Evolutionary conservation across 768 basidiomycete species (phyloP), one percentile per base, ranked within the genome.

Genomic region (Phanerodontia chrysosporium): DNA sequence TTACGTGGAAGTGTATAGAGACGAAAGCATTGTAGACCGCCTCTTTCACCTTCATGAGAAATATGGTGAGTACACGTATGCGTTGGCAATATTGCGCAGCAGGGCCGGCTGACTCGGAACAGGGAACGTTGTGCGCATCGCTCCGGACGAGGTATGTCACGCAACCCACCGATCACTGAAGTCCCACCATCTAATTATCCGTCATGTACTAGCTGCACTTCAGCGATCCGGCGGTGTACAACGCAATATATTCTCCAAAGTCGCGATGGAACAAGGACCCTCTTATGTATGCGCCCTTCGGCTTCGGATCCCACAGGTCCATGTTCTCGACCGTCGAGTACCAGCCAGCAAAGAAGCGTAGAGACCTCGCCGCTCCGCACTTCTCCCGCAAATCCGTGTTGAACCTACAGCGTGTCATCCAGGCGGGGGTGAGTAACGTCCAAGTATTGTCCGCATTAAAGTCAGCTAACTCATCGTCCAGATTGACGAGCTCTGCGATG

Each of bases 381-480:
- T 78, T 80, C 62, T 75, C 78, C 8, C 69, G 73, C 48, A 71
- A 73, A 24, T 69, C 76, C 2, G 67, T 75, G 27, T 51, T 75
- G n/a, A 65, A 68, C n/a, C 61, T 78, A n/a, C 76, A 79, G 58
- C 54, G 58, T 55, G 51, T 72, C 9, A 65, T 78, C 14, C 73
- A 70, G 56, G 60, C 59, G 39, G 70, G 70, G 62, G 73, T 75
- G 60, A n/a, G 52, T 54, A n/a, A n/a, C n/a, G n/a, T n/a, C n/a
- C n/a, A n/a, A n/a, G n/a, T n/a, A n/a, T n/a, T n/a, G n/a, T n/a
- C n/a, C n/a, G n/a, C n/a, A n/a, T n/a, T n/a, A n/a, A n/a, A n/a
- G n/a, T n/a, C n/a, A n/a, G n/a, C n/a, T n/a, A n/a, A 9, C 13
- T 21, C 21, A 22, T 16, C 45, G n/a, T n/a, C n/a, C n/a, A 79